Conservation (phyloP, 495 filamentous ascomycete genomes). For the Rusavskia elegans region DNA sequence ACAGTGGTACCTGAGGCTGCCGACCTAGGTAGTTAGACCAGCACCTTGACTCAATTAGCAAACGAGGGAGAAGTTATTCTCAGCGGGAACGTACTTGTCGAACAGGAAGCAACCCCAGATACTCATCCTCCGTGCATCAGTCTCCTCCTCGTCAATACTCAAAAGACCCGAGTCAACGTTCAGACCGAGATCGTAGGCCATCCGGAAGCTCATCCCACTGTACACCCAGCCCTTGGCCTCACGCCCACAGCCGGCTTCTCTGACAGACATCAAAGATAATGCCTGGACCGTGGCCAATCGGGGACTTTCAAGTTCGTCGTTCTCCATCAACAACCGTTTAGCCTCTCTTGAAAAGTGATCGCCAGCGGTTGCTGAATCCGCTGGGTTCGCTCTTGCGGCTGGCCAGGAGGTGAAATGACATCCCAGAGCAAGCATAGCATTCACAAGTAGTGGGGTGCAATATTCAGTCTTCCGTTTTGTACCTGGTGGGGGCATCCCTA, state of each 20-base stretch:
- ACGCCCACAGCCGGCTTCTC: constrained; percentile 87
- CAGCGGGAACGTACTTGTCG: constrained; percentile 51
- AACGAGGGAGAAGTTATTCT: background rate
- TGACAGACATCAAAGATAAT: constrained; percentile 85
- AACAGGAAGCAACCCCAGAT: constrained; percentile 99
- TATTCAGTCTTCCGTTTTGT: constrained; percentile 40
- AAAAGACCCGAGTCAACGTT: constrained; percentile 64
- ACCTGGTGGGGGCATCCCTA: constrained; percentile 37
- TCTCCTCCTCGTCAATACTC: constrained; percentile 61
- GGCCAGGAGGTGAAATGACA: constrained; percentile 82
- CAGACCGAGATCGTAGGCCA: constrained; percentile 87
- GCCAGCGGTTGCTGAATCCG: constrained; percentile 72
- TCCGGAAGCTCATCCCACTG: constrained; percentile 96
- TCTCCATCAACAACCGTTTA: constrained; percentile 73
- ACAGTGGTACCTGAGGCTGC: constrained; percentile 67
- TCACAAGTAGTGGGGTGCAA: constrained; percentile 80
- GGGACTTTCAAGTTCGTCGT: constrained; percentile 86
- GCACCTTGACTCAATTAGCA: constrained; percentile 32
- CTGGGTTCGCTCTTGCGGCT: constrained; percentile 50
- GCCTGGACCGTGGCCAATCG: constrained; percentile 90
- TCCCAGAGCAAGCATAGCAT: constrained; percentile 89
- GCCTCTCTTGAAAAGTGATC: constrained; percentile 96
- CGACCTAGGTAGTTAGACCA: constrained; percentile 98
- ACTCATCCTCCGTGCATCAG: constrained; percentile 78
- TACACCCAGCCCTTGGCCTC: constrained; percentile 98